Conservation (phyloP, 768 basidiomycete species). For the Boletus coccyginus region DNA sequence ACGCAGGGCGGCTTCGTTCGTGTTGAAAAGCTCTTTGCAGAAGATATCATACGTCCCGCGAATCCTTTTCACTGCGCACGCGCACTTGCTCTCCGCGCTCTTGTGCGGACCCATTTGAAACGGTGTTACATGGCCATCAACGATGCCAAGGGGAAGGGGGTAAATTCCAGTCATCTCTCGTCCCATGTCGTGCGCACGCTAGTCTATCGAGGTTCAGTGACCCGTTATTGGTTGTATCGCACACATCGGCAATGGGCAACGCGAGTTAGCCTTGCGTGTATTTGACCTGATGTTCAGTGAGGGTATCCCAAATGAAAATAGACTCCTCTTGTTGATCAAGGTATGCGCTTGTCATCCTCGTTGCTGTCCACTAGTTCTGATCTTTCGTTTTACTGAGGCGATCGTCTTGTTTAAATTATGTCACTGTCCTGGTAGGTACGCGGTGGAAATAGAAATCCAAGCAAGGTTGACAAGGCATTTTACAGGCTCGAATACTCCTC, state of each 20-base stretch:
- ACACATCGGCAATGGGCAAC: too few relatives aligned
- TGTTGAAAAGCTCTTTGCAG: not conserved
- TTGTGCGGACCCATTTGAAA: not conserved
- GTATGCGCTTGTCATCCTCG: not conserved
- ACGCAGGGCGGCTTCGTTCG: not conserved
- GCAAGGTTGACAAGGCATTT: not conserved
- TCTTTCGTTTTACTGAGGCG: not conserved
- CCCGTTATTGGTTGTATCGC: not conserved
- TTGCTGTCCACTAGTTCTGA: not conserved
- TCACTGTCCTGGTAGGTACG: not conserved
- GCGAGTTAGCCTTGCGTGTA: too few relatives aligned
- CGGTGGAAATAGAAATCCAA: not conserved
- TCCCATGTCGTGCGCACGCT: accelerated
- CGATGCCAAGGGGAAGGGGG: conserved; percentile 1
- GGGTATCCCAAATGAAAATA: not conserved
- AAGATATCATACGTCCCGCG: not conserved
- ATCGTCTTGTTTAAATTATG: not conserved
- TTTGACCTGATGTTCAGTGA: conserved; percentile 5
- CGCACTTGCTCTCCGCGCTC: not conserved
- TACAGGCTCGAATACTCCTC: not conserved
- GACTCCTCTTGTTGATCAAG: conserved; percentile 9
- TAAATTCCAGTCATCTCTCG: not conserved
- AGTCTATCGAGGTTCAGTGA: not conserved
- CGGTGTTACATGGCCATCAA: not conserved
- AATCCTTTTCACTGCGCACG: not conserved